These are phyloP conservation scores for Conoideocrella luteorostrata DNA, from an alignment of 2,329 filamentous ascomycete species.

Conservation along the genomic window DNA sequence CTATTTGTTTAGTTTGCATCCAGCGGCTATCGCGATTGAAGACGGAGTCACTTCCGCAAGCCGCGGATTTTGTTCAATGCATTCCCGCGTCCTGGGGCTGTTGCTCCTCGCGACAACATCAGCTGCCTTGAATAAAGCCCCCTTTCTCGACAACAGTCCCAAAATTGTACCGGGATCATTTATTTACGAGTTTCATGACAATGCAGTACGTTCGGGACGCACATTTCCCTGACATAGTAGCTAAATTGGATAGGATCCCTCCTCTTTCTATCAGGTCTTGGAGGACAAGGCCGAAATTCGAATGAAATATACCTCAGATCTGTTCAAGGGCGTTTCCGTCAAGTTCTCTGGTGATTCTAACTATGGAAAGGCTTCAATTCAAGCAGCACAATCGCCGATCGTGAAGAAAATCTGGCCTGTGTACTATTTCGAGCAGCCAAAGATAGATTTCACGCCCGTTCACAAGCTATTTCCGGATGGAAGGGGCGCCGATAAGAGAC, in stretches of 20 bases:
- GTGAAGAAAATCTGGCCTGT: conserved; percentile 2
- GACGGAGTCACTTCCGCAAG: no score
- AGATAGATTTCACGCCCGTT: background rate
- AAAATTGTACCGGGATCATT: background rate
- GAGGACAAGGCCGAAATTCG: background rate
- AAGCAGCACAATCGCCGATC: background rate
- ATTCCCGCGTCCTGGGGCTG: background rate
- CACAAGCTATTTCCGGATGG: background rate
- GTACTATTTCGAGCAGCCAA: background rate
- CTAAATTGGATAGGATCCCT: background rate
- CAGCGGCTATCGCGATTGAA: no score
- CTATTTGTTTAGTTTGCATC: background rate
- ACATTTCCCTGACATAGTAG: background rate
- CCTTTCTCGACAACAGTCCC: background rate
- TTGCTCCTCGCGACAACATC: background rate
- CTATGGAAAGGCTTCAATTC: background rate
- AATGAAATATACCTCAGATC: background rate
- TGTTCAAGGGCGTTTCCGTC: background rate
- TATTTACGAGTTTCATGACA: conserved; percentile 1
- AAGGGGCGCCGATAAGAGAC: no score
- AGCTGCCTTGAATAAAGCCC: background rate
- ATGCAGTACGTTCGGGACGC: background rate
- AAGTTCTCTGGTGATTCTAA: background rate
- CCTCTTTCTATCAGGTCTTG: background rate
- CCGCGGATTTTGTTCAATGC: background rate